phyloP scores from a whole-genome alignment of 768 basidiomycete species.

The Trichaptum fuscoviolaceum region DNA sequence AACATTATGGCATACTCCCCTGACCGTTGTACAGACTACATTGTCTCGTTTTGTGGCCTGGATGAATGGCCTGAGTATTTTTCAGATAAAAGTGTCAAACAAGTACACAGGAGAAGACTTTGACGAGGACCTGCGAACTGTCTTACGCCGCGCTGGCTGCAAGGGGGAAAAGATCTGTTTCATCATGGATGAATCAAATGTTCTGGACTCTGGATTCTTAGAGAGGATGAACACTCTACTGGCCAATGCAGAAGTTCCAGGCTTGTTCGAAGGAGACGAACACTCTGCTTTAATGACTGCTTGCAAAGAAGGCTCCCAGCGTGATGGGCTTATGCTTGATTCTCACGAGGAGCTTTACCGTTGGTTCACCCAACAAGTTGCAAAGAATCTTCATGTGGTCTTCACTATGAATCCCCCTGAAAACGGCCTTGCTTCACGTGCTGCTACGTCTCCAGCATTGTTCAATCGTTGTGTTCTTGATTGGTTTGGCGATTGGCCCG shows the following conservation, averaged over 20 bases:
- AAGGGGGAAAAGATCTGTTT: slow-evolving; percentile 99
- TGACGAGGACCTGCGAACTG: slow-evolving; percentile 93
- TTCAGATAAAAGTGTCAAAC: slow-evolving; percentile 99
- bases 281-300: slow-evolving; percentile 98
- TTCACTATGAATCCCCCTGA: slow-evolving; percentile 99
- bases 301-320: slow-evolving; percentile 98
- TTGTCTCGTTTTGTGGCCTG: slow-evolving; percentile 97
- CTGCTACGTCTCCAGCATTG: slow-evolving; percentile 94
- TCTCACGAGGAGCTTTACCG: slow-evolving; percentile 96
- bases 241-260: slow-evolving; percentile 99
- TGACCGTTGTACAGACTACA: slow-evolving; percentile 63
- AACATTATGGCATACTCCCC: slow-evolving; percentile 9
- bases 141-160: slow-evolving; percentile 92
- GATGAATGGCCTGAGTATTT: slow-evolving; percentile 99
- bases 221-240: slow-evolving; percentile 99
- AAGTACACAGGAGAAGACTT: slow-evolving; percentile 99
- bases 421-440: slow-evolving; percentile 91
- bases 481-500: slow-evolving; percentile 99
- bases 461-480: slow-evolving; percentile 99
- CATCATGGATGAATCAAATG: slow-evolving; percentile 99
- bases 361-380: slow-evolving; percentile 99
- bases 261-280: slow-evolving; percentile 99
- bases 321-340: slow-evolving; percentile 97
- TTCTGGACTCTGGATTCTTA: slow-evolving; percentile 96
- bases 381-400: slow-evolving; percentile 96